A percentile compares a stretch with the other conserved stretches of the same genome.
phyloP scores from a whole-genome alignment of 441 rosid species.

The Raphanus hybrid region DNA sequence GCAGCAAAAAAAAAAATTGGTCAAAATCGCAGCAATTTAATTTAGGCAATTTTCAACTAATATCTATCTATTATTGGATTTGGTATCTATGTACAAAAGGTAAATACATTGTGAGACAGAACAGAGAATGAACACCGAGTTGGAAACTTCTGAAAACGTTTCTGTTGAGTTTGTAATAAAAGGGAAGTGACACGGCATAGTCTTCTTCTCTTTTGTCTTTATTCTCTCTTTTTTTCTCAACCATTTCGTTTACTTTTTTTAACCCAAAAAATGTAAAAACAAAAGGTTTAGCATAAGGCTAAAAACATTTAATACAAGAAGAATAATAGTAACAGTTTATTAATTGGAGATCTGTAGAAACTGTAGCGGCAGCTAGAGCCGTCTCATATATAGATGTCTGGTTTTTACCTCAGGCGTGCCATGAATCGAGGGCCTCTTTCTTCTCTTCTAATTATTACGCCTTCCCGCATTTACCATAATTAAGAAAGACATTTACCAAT shows the following conservation, averaged over 20 bases:
- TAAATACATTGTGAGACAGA: slow-evolving; percentile 10
- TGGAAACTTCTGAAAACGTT: slow-evolving; percentile 40
- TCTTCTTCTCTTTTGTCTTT: slow-evolving; percentile 36
- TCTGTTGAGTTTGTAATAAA: slow-evolving; percentile 19
- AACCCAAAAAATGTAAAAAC: not conserved
- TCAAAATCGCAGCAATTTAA: not conserved
- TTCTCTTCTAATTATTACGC: slow-evolving; percentile 28
- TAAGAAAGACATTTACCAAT: not conserved
- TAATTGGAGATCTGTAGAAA: not conserved
- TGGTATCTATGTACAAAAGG: slow-evolving; percentile 1
- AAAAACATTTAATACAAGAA: not conserved
- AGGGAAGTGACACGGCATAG: slow-evolving; percentile 37
- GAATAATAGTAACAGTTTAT: not conserved
- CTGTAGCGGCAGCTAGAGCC: slow-evolving; percentile 31
- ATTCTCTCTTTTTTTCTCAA: not conserved
- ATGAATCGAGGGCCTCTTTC: slow-evolving; percentile 10
- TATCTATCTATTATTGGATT: not conserved
- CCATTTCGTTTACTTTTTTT: not conserved
- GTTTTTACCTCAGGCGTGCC: slow-evolving; percentile 38
- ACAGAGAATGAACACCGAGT: slow-evolving; percentile 34
- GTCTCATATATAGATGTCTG: slow-evolving; percentile 32
- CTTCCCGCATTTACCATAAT: slow-evolving; percentile 2
- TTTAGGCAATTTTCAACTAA: not conserved
- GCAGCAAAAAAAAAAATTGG: not conserved
- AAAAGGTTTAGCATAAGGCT: not conserved